Conservation (phyloP, 2,329 filamentous ascomycete genomes). For the Colletotrichum tropicale region DNA sequence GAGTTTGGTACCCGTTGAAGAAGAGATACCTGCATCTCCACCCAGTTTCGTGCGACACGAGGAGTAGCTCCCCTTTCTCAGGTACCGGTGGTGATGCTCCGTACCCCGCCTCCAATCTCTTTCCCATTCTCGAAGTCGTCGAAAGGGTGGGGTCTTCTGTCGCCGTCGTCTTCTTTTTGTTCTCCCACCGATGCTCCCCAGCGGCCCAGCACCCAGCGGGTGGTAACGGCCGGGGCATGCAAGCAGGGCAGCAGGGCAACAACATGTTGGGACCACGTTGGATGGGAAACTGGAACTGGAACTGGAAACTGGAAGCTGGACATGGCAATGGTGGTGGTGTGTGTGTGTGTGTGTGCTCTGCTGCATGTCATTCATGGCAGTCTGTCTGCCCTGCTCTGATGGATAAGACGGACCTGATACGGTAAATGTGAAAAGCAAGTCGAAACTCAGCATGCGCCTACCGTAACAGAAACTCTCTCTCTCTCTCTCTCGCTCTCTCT, state of each 20-base stretch:
- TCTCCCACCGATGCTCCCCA: background rate
- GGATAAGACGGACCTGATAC: background rate
- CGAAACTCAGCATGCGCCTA: background rate
- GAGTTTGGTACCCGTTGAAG: background rate
- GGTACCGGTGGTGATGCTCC: background rate
- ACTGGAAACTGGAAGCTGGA: background rate
- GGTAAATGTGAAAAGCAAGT: background rate
- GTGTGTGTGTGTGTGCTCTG: background rate
- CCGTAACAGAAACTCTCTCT: background rate
- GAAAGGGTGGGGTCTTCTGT: background rate
- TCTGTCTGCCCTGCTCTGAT: background rate
- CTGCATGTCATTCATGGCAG: background rate
- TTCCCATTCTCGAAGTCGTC: conserved; percentile 15
- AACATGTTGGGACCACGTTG: background rate
- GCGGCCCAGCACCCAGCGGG: conserved; percentile 2
- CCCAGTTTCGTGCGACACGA: background rate
- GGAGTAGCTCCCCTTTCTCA: background rate
- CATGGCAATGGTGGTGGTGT: background rate
- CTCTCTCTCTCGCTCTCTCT: background rate
- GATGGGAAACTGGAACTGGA: background rate
- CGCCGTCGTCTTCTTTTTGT: background rate
- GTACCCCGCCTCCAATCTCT: conserved; percentile 17
- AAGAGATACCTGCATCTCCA: background rate
- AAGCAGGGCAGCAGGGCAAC: background rate
- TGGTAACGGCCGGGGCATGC: background rate